These are phyloP conservation scores for Mortierella claussenii DNA, from an alignment of 192 early-diverging fungal species.

Conservation along the genomic window DNA sequence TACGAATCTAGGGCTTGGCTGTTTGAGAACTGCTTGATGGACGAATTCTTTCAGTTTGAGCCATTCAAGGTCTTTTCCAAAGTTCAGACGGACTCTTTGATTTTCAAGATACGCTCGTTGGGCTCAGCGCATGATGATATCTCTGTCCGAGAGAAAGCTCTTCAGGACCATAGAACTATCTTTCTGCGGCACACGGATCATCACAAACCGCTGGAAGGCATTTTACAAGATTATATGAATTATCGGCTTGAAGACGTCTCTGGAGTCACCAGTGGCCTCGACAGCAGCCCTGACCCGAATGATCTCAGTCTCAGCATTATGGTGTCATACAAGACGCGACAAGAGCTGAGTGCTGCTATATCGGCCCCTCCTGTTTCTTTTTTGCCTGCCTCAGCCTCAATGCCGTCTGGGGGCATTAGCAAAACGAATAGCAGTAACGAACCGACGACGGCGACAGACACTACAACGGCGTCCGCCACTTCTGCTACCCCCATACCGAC, in stretches of 20 bases:
- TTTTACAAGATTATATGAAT: conserved; percentile 56
- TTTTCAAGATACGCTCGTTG: conserved; percentile 60
- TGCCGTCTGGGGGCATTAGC: not conserved
- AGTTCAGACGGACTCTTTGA: conserved; percentile 68
- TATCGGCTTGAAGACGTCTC: too few relatives aligned
- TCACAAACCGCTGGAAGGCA: conserved; percentile 46
- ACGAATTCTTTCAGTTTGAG: conserved; percentile 67
- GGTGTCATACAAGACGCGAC: conserved; percentile 29
- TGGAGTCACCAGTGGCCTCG: too few relatives aligned
- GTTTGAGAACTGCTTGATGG: conserved; percentile 60
- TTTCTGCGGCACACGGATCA: conserved; percentile 60
- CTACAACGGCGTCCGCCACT: not conserved
- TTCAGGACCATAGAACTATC: conserved; percentile 31
- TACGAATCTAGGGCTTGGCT: conserved; percentile 57
- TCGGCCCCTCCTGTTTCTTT: not conserved
- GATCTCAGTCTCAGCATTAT: conserved; percentile 29
- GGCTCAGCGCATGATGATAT: not conserved
- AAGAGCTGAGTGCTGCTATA: conserved; percentile 20
- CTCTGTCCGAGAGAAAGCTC: not conserved
- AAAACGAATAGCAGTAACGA: not conserved
- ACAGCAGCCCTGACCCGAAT: not conserved
- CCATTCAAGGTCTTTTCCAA: conserved; percentile 71
- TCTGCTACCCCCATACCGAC: not conserved
- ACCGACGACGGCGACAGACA: not conserved
- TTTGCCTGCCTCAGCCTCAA: not conserved